Percentiles rank a stretch among this genome's conserved stretches.
Evolutionary conservation across 2,329 filamentous ascomycete species (phyloP).

Genomic region (Daldinia sp.): DNA sequence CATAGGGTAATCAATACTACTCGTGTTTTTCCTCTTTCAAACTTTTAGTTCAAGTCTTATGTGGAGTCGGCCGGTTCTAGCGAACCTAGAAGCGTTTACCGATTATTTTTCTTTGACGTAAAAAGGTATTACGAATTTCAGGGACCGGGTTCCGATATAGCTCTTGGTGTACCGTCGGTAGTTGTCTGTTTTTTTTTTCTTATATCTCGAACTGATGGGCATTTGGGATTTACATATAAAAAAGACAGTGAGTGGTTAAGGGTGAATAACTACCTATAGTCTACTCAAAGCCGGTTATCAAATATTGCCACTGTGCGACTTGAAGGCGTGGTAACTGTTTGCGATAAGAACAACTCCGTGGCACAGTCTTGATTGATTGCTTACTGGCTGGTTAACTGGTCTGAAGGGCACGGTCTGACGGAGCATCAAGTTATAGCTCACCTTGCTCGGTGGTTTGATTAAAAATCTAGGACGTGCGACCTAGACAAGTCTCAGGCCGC

Average conservation of each 20-base stretch:
- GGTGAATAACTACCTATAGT: background rate
- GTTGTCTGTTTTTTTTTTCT: background rate
- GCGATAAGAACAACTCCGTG: background rate
- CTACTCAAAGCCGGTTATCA: background rate
- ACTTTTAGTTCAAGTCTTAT: constrained; percentile 29
- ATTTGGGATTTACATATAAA: constrained; percentile 1
- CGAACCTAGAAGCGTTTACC: constrained; percentile 29
- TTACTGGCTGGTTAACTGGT: background rate
- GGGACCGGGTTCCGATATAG: constrained; percentile 26
- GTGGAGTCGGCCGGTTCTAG: constrained; percentile 42
- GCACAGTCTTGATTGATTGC: background rate
- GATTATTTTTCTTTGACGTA: constrained; percentile 33
- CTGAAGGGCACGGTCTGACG: no score
- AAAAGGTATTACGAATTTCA: constrained; percentile 22
- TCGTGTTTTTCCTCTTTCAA: constrained; percentile 7
- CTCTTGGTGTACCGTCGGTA: background rate
- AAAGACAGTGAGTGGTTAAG: background rate
- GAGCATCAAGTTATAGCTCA: no score
- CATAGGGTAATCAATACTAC: constrained; percentile 19
- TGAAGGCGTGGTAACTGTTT: background rate
- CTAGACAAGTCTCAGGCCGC: background rate
- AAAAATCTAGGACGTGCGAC: background rate
- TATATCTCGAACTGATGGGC: background rate
- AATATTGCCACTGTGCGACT: background rate
- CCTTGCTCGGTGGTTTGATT: background rate